Base-by-base conservation (phyloP, 2,329 filamentous ascomycete species). In the Verticillium longisporum region DNA sequence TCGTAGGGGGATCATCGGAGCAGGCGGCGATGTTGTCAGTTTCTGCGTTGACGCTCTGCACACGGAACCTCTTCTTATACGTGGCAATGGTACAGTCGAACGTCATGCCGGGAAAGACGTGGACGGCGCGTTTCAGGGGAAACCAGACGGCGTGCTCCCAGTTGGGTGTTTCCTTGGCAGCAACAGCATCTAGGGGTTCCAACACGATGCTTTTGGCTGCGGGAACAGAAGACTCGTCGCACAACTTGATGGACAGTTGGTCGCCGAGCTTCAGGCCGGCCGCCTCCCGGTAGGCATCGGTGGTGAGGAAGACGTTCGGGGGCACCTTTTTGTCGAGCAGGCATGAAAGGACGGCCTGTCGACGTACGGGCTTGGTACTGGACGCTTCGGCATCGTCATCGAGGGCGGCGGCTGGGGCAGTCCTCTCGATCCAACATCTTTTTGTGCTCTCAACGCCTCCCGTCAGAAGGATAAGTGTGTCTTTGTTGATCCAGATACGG, bases 201-300 rank as follows among this genome's bases (percentile, higher is more conserved):
- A 56, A 7, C 34, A 56, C n/a, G 3, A 94, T 78, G 33, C 80
- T 77, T 4, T 82, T 77, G 6, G 87, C 84, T 26, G 83, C 81
- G 0, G 80, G 77, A 11, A 88, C 73, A 2, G 75, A 67, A 2
- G 74, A 75, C 7, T 80, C 79, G 10, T 82, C 79, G 2, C 81
- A 77, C 31, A 93, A 82, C 7, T 81, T 80, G 56, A 96, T 78
- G 37, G 74, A 74, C 37, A 83, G 76, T 58, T 86, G 83, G 57
- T 92, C 89, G 15, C 86, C 87, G 4, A 95, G 78, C 63, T 88
- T 88, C 67, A 96, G 83, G 1, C 85, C 85, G 66, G 89, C 89
- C 6, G 85, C 83, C 38, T 90, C 88, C 64, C 90, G 88, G 60
- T 96, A 85, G 6, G 85, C 80, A 64, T 90, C 88, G 26, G 90